These are phyloP conservation scores for Scheffersomyces amazonensis DNA, from an alignment of 805 yeast genomes.

Conservation along the genomic window DNA sequence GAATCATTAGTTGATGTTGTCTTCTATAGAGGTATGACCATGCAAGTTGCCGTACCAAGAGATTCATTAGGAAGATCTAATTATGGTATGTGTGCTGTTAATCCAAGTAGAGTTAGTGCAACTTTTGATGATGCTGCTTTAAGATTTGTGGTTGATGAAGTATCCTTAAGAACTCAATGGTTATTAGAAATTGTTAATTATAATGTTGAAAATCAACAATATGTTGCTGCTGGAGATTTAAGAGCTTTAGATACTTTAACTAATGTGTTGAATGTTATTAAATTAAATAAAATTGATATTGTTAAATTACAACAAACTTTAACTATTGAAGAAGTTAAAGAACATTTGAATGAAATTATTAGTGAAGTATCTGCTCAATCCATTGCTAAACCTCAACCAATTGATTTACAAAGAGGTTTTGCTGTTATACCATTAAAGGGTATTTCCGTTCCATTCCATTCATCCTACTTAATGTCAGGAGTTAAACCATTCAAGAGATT, in stretches of 20 bases:
- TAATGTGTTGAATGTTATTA: conserved; percentile 89
- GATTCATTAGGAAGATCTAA: conserved; percentile 93
- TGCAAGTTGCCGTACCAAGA: conserved; percentile 99
- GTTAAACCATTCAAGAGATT: conserved; percentile 98
- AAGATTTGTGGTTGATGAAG: conserved; percentile 89
- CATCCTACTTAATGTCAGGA: conserved; percentile 96
- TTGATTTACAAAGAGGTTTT: conserved; percentile 94
- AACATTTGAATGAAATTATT: conserved; percentile 84
- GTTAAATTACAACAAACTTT: conserved; percentile 79
- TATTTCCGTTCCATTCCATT: conserved; percentile 99
- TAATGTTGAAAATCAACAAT: conserved; percentile 97
- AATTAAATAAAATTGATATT: conserved; percentile 91
- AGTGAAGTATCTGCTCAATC: conserved; percentile 82
- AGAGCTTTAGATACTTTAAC: conserved; percentile 91
- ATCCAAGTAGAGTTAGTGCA: conserved; percentile 88
- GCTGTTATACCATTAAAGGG: conserved; percentile 98
- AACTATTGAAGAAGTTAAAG: conserved; percentile 84
- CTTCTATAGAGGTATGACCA: conserved; percentile 99
- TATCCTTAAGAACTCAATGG: conserved; percentile 83
- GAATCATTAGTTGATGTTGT: conserved; percentile 97
- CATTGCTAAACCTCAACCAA: conserved; percentile 89
- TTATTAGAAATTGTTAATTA: conserved; percentile 96
- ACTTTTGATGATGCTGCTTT: conserved; percentile 92
- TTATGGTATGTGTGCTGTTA: conserved; percentile 98
- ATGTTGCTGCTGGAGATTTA: conserved; percentile 98